Evolutionary conservation across 148 eudicot species (phyloP), one percentile per base, ranked within the genome.

Genomic region (Amaranthus palmeri): DNA sequence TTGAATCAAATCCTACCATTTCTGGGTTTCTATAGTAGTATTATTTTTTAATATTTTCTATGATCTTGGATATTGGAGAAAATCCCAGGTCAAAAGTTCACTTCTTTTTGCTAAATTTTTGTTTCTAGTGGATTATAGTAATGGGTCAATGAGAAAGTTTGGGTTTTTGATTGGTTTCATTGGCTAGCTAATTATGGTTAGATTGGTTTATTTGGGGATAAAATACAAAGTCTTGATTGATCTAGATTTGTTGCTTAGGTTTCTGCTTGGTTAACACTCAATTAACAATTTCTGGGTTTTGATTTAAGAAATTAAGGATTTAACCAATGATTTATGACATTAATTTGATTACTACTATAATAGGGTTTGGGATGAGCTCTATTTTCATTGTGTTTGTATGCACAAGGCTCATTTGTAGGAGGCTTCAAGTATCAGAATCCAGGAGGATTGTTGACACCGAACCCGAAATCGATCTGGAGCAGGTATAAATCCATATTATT

Each of bases 321-420:
- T 43, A 43, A 45, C 5, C 74, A 57, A 87, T 84, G 86, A 70
- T 85, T 57, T 85, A 83, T 41, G 80, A 84, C 41, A 78, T 87
- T 75, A 89, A 89, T 82, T 82, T 87, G 69, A 81, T 85, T 6
- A 87, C 95, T 25, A 89, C 95, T 61, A 72, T 87, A 5, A 82
- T 89, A 53, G 91, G 91, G 36, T 89, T 87, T 84, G 95, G 88
- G 48, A 85, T 89, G 88, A 85, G 95, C 69, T 90, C 89, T 10
- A 72, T 89, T 76, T 89, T 89, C 55, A 87, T 89, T 72, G 89
- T 85, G 68, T 89, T 89, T 80, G 82, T 89, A 10, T 89, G 91
- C 80, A 84, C 95, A 47, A 85, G 95, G 63, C 80, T 87, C 5
- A 79, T 89, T 3, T 89, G 95, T 83, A 87, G 86, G 67, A 83